Evolutionary conservation across 768 basidiomycete genomes (phyloP), one percentile per base, ranked within the genome.

Genomic region (Piloderma croceum): DNA sequence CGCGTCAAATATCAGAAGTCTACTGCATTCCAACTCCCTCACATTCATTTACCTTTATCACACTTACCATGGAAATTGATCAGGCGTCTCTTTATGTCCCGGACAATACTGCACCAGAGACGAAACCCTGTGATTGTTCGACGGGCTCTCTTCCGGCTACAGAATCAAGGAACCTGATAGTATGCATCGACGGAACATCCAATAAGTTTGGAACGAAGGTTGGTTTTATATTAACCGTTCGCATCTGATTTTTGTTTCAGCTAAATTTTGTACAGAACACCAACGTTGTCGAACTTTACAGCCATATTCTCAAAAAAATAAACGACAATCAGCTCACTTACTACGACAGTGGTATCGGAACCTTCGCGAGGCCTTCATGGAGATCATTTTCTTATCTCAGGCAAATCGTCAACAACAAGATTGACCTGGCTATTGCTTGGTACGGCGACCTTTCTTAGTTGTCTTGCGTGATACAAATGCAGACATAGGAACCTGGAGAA

Each of bases 181-280:
- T 70, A 27, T 65, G 66, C 48, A 61, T 69, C 15, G 67, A 69
- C 23, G 69, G 68, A 13, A 70, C 66, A 2, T 57, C 63, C 1
- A 69, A 70, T 36, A 60, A 61, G 27, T 67, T 67, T 42, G 58
- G 69, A 3, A 43, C 34, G 17, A 54, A 50, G 56, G 64, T 67
- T 34, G 44, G 20, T 6, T 19, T 24, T 36, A 18, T 7, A 9
- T 40, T 19, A 25, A 24, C 19, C 36, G 24, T 43, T 17, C 71
- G 70, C 47, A 65, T n/a, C n/a, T n/a, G n/a, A n/a, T n/a, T n/a
- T n/a, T n/a, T n/a, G n/a, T n/a, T n/a, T n/a, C n/a, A n/a, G n/a
- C n/a, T n/a, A n/a, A n/a, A n/a, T n/a, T n/a, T n/a, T n/a, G n/a
- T n/a, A n/a, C n/a, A n/a, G n/a, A 63, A 60, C 36, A 60, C 61